Evolutionary conservation across 2,329 filamentous ascomycete species (phyloP).

Genomic region (Penicillium sp.): DNA sequence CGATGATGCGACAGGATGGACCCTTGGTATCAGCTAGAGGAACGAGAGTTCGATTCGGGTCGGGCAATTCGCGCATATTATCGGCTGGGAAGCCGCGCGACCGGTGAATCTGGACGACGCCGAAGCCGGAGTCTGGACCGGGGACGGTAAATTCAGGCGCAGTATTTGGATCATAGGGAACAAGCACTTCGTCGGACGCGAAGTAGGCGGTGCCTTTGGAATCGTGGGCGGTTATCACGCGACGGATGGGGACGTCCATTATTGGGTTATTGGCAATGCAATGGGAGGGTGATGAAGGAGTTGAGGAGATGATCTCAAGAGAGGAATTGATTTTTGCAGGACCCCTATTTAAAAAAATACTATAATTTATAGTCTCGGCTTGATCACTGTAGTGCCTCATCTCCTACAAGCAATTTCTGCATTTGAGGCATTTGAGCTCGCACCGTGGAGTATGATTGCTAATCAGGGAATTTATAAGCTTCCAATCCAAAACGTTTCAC

Average conservation of each 20-base stretch:
- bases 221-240: slow-evolving; percentile 25
- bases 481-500: neutral
- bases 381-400: neutral
- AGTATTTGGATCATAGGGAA: slow-evolving; percentile 28
- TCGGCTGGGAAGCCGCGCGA: slow-evolving; percentile 28
- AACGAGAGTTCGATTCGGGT: slow-evolving; percentile 25
- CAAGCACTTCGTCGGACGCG: slow-evolving; percentile 25
- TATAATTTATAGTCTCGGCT: neutral
- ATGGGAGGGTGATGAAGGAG: neutral
- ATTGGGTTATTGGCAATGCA: neutral
- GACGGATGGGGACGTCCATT: slow-evolving; percentile 23
- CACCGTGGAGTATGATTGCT: neutral
- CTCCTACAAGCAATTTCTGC: neutral
- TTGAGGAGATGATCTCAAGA: neutral
- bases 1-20: slow-evolving; percentile 23
- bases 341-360: neutral
- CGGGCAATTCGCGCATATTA: slow-evolving; percentile 21
- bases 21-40: slow-evolving; percentile 27
- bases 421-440: neutral
- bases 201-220: slow-evolving; percentile 29
- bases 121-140: slow-evolving; percentile 24
- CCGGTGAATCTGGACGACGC: slow-evolving; percentile 30
- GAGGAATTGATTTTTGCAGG: neutral
- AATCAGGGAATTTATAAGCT: slow-evolving; percentile 13
- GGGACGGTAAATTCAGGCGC: slow-evolving; percentile 21